Conservation (phyloP, 345 rosid species). For the Trapa bicornis region DNA sequence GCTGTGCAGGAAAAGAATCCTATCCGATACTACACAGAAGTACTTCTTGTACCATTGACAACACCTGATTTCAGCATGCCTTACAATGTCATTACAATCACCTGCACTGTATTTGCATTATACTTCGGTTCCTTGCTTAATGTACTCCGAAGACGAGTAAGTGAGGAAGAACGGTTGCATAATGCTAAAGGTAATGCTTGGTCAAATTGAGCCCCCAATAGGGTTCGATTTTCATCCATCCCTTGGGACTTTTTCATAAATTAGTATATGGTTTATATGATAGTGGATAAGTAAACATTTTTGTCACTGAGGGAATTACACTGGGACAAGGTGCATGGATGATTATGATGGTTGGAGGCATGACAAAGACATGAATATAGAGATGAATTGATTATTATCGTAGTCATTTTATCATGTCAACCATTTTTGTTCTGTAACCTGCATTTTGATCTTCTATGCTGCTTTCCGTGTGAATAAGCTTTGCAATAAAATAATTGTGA, state of each 20-base stretch:
- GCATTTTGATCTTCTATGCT: background rate
- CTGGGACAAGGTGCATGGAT: background rate
- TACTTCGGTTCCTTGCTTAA: conserved; percentile 87
- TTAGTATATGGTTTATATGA: background rate
- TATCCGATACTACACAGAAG: conserved; percentile 78
- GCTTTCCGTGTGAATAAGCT: background rate
- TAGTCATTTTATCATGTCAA: background rate
- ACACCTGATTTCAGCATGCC: conserved; percentile 99
- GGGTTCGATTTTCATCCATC: background rate
- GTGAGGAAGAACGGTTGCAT: conserved; percentile 74
- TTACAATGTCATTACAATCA: conserved; percentile 89
- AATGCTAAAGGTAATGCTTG: conserved; percentile 45
- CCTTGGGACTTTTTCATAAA: background rate
- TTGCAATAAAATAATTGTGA: background rate
- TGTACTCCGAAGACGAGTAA: conserved; percentile 54
- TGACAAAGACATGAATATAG: background rate
- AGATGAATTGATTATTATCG: background rate
- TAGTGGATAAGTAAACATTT: background rate
- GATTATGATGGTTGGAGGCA: background rate
- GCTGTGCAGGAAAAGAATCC: conserved; percentile 49
- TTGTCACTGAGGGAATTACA: background rate
- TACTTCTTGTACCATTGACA: conserved; percentile 74
- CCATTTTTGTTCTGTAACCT: background rate
- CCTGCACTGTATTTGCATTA: conserved; percentile 80
- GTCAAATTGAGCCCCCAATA: background rate